Percentiles rank a stretch among this genome's conserved stretches.
These are phyloP conservation scores for Gossypium arboreum DNA, from an alignment of 345 rosid species.

Conservation along the genomic window DNA sequence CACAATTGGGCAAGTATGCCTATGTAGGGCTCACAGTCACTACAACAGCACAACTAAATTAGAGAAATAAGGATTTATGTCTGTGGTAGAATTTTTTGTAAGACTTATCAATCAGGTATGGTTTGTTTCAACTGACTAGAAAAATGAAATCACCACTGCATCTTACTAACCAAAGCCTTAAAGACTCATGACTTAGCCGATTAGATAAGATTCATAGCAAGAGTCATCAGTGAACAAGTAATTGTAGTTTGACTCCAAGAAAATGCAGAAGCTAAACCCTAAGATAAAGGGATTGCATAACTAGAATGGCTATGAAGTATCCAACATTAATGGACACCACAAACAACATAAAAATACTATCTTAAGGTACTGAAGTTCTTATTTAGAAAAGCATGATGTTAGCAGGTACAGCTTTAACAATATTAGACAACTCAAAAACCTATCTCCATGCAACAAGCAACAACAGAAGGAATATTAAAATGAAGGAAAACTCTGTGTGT, in stretches of 20 bases:
- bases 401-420: neutral
- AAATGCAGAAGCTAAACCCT: neutral
- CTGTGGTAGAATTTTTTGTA: neutral
- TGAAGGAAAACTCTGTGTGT: neutral
- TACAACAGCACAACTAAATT: neutral
- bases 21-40: neutral
- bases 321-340: neutral
- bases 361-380: neutral
- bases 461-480: constrained; percentile 4
- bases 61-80: neutral
- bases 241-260: neutral
- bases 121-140: neutral
- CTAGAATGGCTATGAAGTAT: neutral
- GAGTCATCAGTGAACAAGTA: neutral
- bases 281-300: neutral
- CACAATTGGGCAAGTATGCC: neutral
- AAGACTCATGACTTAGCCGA: neutral
- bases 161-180: neutral
- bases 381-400: neutral
- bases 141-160: constrained; percentile 6
- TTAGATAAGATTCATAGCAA: neutral
- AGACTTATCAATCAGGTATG: neutral
- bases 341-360: neutral
- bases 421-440: neutral
- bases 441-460: neutral